phyloP scores from a whole-genome alignment of 108 stramenopile genomes.

The Pinguiococcus pyrenoidosus region DNA sequence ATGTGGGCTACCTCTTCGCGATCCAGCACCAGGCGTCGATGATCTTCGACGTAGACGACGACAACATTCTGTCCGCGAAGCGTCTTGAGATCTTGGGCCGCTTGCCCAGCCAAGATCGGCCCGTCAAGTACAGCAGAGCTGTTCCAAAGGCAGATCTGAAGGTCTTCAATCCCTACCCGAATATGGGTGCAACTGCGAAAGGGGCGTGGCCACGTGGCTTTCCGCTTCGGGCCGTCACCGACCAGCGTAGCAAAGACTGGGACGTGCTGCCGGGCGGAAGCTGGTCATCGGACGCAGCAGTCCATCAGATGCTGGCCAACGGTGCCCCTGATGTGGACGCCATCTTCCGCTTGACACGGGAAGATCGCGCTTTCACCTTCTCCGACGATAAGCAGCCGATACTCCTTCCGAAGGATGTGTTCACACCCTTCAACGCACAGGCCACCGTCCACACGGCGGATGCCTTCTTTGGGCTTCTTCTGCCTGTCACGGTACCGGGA shows the following conservation, averaged over 20 bases:
- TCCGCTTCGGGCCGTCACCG: too few relatives aligned
- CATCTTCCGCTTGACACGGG: conserved; percentile 32
- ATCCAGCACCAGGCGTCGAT: conserved; percentile 20
- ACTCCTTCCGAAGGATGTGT: conserved; percentile 18
- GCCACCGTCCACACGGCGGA: conserved; percentile 24
- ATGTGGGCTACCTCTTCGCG: conserved; percentile 40
- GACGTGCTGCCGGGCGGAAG: not conserved
- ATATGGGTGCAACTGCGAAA: conserved; percentile 21
- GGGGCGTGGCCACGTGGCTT: conserved; percentile 42
- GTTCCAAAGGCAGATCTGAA: too few relatives aligned
- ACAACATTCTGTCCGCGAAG: conserved; percentile 33
- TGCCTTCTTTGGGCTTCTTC: conserved; percentile 28
- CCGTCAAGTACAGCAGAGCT: too few relatives aligned
- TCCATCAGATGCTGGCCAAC: conserved; percentile 30
- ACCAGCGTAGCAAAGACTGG: not conserved
- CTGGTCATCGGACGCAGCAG: conserved; percentile 9
- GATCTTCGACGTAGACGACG: conserved; percentile 43
- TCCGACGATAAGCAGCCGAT: not conserved
- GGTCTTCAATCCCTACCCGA: conserved; percentile 29
- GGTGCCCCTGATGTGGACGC: conserved; percentile 43
- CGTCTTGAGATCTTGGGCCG: too few relatives aligned
- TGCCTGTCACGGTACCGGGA: conserved; percentile 33
- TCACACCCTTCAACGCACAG: conserved; percentile 42
- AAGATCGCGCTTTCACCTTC: too few relatives aligned
- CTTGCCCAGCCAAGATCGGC: too few relatives aligned